phyloP scores from a whole-genome alignment of 371 early-diverging fungal genomes.

The Dichotomocladium elegans region DNA sequence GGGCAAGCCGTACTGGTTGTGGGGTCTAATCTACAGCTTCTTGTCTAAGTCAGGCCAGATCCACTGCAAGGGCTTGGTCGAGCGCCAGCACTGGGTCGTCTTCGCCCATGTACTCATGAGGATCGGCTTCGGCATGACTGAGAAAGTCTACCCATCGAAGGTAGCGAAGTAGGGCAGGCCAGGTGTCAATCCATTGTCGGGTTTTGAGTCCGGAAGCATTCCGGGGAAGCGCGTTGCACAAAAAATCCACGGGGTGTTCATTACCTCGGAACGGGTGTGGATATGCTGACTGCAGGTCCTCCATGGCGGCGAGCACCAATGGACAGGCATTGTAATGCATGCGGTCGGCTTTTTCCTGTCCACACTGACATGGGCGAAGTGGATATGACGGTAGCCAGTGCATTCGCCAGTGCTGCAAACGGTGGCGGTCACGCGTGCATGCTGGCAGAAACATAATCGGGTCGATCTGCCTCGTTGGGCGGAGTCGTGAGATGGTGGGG shows the following conservation, averaged over 20 bases:
- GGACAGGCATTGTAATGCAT: background rate
- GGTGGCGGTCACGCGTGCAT: background rate
- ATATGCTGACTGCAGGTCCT: background rate
- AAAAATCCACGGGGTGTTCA: background rate
- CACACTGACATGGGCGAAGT: background rate
- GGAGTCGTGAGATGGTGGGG: background rate
- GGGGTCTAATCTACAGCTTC: too few species aligned
- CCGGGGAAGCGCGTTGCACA: background rate
- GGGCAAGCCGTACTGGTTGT: too few species aligned
- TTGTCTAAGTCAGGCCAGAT: too few species aligned
- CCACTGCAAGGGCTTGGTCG: too few species aligned
- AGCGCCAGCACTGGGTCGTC: too few species aligned
- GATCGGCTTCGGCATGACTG: too few species aligned
- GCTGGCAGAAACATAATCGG: background rate
- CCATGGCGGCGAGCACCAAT: background rate
- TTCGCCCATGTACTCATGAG: too few species aligned
- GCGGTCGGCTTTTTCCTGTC: background rate
- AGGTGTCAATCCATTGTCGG: background rate
- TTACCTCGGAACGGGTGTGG: background rate
- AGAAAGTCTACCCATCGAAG: background rate
- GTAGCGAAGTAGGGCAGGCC: background rate
- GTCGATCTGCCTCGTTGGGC: background rate
- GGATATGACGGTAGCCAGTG: constrained; percentile 2
- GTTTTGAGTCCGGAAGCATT: background rate
- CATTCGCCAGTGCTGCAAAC: constrained; percentile 2